phyloP scores from a whole-genome alignment of 306 rosid species.

The Pterocarpus macrocarpus region DNA sequence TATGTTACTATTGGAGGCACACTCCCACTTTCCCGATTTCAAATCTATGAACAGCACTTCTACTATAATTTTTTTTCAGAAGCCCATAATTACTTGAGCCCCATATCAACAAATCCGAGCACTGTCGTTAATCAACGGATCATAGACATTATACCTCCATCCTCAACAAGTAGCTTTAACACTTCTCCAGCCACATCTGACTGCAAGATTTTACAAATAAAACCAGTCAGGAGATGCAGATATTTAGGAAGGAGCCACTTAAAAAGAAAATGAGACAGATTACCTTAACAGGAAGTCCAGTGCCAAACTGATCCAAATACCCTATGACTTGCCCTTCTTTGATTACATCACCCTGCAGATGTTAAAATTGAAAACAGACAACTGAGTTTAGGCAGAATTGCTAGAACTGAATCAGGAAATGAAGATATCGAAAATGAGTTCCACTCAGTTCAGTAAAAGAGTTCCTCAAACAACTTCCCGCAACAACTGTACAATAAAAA shows the following conservation, averaged over 20 bases:
- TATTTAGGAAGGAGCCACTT: conserved; percentile 25
- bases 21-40: conserved; percentile 26
- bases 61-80: background rate
- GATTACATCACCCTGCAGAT: conserved; percentile 79
- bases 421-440: conserved; percentile 34
- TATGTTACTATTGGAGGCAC: conserved; percentile 32
- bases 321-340: conserved; percentile 94
- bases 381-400: conserved; percentile 26
- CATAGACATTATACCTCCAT: conserved; percentile 78
- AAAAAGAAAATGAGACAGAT: conserved; percentile 40
- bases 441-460: conserved; percentile 23
- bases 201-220: conserved; percentile 69
- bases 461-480: conserved; percentile 37
- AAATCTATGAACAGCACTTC: conserved; percentile 22
- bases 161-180: conserved; percentile 82
- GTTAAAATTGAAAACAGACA: conserved; percentile 44
- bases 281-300: conserved; percentile 92
- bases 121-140: conserved; percentile 21
- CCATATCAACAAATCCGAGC: conserved; percentile 16
- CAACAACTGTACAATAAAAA: conserved; percentile 10
- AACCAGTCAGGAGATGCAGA: conserved; percentile 46
- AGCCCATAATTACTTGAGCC: conserved; percentile 22
- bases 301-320: conserved; percentile 89
- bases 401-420: conserved; percentile 40
- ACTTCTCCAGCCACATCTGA: conserved; percentile 91